These are phyloP conservation scores for Bathelium albidoporum DNA, from an alignment of 495 filamentous ascomycete species.

Conservation along the genomic window DNA sequence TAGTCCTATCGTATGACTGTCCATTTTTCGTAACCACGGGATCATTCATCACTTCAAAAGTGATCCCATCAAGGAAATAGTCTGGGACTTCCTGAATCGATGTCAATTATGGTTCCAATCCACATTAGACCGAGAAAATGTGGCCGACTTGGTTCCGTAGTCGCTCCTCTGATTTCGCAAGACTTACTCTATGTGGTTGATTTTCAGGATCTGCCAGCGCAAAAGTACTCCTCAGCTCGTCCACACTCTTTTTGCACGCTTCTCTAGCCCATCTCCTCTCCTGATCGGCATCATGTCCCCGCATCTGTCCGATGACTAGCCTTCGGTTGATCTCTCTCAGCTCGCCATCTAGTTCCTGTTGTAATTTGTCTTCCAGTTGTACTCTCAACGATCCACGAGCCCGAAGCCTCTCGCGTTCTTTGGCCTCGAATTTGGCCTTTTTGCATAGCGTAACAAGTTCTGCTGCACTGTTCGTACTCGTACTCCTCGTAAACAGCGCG, in stretches of 20 bases:
- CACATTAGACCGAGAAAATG: background rate
- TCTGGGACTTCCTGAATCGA: slow-evolving; percentile 59
- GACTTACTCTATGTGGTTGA: slow-evolving; percentile 38
- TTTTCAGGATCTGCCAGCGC: slow-evolving; percentile 49
- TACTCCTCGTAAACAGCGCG: background rate
- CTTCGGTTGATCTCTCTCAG: background rate
- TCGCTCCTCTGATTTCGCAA: slow-evolving; percentile 6
- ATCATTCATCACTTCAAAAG: slow-evolving; percentile 87
- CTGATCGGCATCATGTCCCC: slow-evolving; percentile 37
- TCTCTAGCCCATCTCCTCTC: slow-evolving; percentile 35
- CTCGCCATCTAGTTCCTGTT: slow-evolving; percentile 37
- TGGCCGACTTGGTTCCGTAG: slow-evolving; percentile 7
- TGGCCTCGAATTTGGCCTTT: slow-evolving; percentile 57
- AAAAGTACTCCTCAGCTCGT: slow-evolving; percentile 49
- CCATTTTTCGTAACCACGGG: slow-evolving; percentile 67
- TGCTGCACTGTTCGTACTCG: background rate
- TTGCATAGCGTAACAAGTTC: slow-evolving; percentile 60
- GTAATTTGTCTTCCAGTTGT: slow-evolving; percentile 42
- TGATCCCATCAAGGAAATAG: slow-evolving; percentile 80
- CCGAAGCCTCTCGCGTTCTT: slow-evolving; percentile 32
- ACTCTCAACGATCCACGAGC: slow-evolving; percentile 42
- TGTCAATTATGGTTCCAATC: background rate
- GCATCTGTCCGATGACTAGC: slow-evolving; percentile 14
- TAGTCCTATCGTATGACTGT: slow-evolving; percentile 77
- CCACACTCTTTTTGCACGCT: slow-evolving; percentile 49